A percentile compares a stretch with the other conserved stretches of the same genome.
phyloP scores from a whole-genome alignment of 1,284 basidiomycete genomes.

The Tilletia walkeri region DNA sequence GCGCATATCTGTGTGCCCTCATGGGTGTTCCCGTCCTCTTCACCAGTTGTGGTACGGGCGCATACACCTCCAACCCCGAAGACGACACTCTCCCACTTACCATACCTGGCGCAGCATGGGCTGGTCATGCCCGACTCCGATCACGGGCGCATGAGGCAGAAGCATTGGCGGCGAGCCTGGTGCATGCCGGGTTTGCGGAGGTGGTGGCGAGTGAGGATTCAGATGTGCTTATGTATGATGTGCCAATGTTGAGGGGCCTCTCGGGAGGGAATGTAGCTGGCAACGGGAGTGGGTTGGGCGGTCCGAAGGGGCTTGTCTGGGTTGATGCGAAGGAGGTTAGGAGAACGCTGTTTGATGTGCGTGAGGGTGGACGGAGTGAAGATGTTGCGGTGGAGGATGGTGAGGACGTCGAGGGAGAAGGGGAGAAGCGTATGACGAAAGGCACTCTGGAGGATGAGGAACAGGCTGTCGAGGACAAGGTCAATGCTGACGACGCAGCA shows the following conservation, averaged over 20 bases:
- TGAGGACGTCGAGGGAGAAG: too few relatives aligned
- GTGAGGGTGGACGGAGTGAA: too few relatives aligned
- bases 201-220: constrained; percentile 55
- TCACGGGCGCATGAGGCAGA: constrained; percentile 51
- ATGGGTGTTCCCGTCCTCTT: constrained; percentile 47
- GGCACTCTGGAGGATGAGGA: not conserved
- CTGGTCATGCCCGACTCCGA: not conserved
- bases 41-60: constrained; percentile 43
- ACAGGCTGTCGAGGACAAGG: not conserved
- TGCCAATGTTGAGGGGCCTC: constrained; percentile 48
- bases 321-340: constrained; percentile 38
- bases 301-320: constrained; percentile 34
- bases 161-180: constrained; percentile 51
- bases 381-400: too few relatives aligned
- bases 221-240: constrained; percentile 54
- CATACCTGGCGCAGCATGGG: constrained; percentile 13
- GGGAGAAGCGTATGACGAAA: too few relatives aligned
- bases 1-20: constrained; percentile 39
- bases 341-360: constrained; percentile 29
- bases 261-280: constrained; percentile 27
- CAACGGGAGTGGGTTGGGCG: not conserved
- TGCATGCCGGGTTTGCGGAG: constrained; percentile 46
- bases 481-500: not conserved
- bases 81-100: not conserved
- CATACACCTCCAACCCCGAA: constrained; percentile 17